Evolutionary conservation across 805 yeast genomes (phyloP).

Genomic region (Torulaspora indica): DNA sequence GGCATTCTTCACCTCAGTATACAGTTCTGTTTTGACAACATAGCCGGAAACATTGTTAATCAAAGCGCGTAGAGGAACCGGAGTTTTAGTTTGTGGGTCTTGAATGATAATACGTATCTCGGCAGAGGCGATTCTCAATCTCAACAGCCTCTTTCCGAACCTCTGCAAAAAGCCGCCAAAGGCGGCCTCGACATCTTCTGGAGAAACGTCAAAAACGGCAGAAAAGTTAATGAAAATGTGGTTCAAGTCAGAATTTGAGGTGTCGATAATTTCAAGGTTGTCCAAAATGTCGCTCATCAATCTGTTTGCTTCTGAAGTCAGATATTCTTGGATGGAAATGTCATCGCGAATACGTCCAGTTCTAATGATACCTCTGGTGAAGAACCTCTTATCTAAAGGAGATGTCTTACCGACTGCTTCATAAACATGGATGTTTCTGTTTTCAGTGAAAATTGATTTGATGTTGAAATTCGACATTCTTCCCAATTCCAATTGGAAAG

Average conservation of each 20-base stretch:
- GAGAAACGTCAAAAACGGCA: constrained; percentile 89
- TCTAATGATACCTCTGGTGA: constrained; percentile 94
- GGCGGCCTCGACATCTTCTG: constrained; percentile 95
- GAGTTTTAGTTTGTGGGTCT: constrained; percentile 79
- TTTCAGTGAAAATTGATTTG: constrained; percentile 91
- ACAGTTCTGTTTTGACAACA: constrained; percentile 91
- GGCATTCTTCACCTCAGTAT: constrained; percentile 87
- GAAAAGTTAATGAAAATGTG: constrained; percentile 97
- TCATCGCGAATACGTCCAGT: constrained; percentile 94
- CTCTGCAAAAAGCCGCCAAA: constrained; percentile 97
- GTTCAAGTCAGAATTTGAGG: constrained; percentile 91
- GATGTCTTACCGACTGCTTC: constrained; percentile 95
- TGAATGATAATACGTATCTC: constrained; percentile 95
- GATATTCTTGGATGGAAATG: constrained; percentile 85
- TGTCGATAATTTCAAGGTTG: constrained; percentile 88
- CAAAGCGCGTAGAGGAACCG: constrained; percentile 94
- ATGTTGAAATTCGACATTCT: constrained; percentile 92
- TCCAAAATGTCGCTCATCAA: constrained; percentile 94
- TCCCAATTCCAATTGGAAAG: constrained; percentile 93
- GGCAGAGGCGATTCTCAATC: constrained; percentile 94
- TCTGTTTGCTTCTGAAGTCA: constrained; percentile 94
- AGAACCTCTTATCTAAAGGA: constrained; percentile 88
- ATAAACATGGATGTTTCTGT: constrained; percentile 95
- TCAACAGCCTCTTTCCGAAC: constrained; percentile 94
- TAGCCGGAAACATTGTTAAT: constrained; percentile 96